Evolutionary conservation across 1,284 basidiomycete species (phyloP), one percentile per base, ranked within the genome.

Genomic region (Ganoderma boninense): DNA sequence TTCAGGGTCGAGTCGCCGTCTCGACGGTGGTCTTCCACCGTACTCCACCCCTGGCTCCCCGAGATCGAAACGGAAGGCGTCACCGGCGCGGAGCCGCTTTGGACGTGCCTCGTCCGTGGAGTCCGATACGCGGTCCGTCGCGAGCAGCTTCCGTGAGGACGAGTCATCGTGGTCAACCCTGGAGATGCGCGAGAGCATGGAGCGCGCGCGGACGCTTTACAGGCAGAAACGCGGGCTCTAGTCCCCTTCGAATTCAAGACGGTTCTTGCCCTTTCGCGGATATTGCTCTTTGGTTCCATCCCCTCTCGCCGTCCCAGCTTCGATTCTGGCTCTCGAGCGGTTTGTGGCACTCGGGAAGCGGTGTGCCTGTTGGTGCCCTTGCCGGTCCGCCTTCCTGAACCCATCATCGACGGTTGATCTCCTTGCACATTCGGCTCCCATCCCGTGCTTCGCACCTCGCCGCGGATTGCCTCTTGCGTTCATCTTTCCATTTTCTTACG

Each of bases 181-280:
- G 4, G 90, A 91, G 81, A 76, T 92, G 64, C 83, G 85, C 67
- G 89, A 90, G 79, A 86, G 84, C 29, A 92, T 92, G 91, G 86
- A 87, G 78, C 81, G 82, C 13, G 91, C 91, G 32, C 81, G 91
- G 52, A 84, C 84, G 61, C 80, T 81, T 65, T 82, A 85, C 70
- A 69, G 77, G 70, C 78, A 72, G 63, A 73, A 73, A 35, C 74
- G 70, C 20, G 71, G 66, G 11, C 40, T 66, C 43, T 72, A 65
- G 54, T 54, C 32, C 42, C 3, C 40, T 70, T 60, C n/a, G 35
- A n/a, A 10, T 38, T 11, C 13, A 20, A 7, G 14, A 43, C 46
- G 62, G 14, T 44, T 43, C 42, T 42, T 54, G 54, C 46, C 29
- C 26, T 29, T 63, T 29, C 64, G 23, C 23, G 18, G 38, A n/a